phyloP scores from a whole-genome alignment of 345 rosid species.

The Corymbia maculata region DNA sequence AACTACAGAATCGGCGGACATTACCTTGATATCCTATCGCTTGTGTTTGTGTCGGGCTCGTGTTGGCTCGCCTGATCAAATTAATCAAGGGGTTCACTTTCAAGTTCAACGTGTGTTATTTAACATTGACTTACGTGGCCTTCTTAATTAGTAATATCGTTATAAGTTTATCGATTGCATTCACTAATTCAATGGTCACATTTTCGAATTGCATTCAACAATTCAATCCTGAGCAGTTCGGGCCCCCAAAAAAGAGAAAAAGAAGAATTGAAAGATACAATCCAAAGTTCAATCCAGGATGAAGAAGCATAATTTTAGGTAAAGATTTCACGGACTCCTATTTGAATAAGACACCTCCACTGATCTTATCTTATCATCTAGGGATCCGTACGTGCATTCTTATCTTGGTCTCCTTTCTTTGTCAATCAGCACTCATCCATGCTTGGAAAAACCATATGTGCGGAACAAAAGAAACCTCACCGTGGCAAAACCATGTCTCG shows the following conservation, averaged over 20 bases:
- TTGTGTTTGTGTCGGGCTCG: background rate
- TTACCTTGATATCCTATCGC: background rate
- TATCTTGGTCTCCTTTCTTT: background rate
- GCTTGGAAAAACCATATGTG: background rate
- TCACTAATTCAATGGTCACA: background rate
- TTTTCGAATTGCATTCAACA: background rate
- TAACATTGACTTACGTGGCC: background rate
- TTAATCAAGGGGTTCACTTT: background rate
- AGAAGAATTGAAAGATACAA: background rate
- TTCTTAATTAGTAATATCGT: background rate
- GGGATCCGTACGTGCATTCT: background rate
- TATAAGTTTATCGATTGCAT: background rate
- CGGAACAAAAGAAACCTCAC: background rate
- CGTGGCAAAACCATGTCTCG: background rate
- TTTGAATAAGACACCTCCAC: background rate
- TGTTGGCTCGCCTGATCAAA: background rate
- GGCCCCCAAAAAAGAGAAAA: background rate
- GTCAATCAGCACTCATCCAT: background rate
- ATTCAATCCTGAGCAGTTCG: background rate
- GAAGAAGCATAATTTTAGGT: background rate
- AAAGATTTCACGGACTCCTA: background rate
- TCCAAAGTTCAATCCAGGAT: background rate
- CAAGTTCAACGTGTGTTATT: background rate
- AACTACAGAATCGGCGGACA: background rate
- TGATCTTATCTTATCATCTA: background rate